phyloP scores from a whole-genome alignment of 2,329 filamentous ascomycete genomes.

The Alternaria longipes region DNA sequence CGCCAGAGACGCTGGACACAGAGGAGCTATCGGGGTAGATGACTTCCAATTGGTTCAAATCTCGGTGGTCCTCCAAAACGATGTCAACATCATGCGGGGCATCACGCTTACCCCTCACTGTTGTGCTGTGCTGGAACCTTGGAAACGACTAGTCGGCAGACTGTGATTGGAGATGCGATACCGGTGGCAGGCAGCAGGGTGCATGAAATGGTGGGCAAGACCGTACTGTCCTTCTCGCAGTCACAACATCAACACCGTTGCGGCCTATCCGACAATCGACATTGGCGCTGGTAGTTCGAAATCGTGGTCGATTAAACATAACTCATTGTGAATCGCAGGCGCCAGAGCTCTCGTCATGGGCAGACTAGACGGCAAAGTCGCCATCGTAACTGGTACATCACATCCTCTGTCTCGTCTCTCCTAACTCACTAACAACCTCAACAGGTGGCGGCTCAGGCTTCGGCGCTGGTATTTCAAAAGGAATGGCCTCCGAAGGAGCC shows the following conservation, averaged over 20 bases:
- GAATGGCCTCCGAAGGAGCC: constrained; percentile 68
- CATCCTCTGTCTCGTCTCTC: constrained; percentile 10
- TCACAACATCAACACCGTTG: constrained; percentile 12
- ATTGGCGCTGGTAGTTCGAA: neutral
- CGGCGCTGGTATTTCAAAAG: constrained; percentile 67
- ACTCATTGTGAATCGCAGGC: neutral
- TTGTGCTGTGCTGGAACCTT: constrained; percentile 5
- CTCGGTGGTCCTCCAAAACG: constrained; percentile 22
- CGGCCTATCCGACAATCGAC: neutral
- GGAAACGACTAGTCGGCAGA: constrained; percentile 7
- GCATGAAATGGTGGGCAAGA: neutral
- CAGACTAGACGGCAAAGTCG: constrained; percentile 63
- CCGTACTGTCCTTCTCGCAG: neutral
- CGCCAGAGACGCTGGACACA: neutral
- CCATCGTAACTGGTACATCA: constrained; percentile 62
- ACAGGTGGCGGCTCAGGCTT: constrained; percentile 69
- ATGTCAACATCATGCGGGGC: constrained; percentile 23
- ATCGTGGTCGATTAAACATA: neutral
- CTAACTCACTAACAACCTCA: constrained; percentile 9
- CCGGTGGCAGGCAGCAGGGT: constrained; percentile 5
- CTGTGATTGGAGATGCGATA: constrained; percentile 16
- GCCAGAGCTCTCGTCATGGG: constrained; percentile 39
- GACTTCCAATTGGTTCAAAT: constrained; percentile 19
- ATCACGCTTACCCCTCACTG: constrained; percentile 29
- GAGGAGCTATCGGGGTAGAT: constrained; percentile 12